Evolutionary conservation across 78 protist genomes (phyloP), one percentile per base, ranked within the genome.

Genomic region (Ministeria vibrans): DNA sequence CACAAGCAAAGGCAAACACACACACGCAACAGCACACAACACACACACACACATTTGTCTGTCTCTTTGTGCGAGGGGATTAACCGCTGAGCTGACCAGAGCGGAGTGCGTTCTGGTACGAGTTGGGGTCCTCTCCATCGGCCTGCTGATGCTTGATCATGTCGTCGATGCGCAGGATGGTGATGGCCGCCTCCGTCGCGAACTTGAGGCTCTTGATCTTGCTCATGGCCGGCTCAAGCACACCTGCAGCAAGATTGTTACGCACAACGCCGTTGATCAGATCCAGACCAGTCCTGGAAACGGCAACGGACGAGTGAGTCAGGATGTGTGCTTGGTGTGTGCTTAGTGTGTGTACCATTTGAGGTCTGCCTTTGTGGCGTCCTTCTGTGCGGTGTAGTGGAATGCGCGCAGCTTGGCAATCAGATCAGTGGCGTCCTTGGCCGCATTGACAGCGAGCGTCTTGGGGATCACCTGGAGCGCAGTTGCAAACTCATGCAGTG

Each of bases 151-250:
- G 49, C 80, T 92, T 90, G 84, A 96, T 96, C 72, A 87, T 46
- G 77, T 96, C 99, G 80, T 96, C 99, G 44, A 96, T 95, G 46
- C 99, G 87, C 23, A 96, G 91, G 51, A 96, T 94, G 28, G 97
- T 89, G 66, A 96, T 92, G 55, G 99, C 99, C 4, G 99, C 99
- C 89, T 98, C 99, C 28, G 99, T 96, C 73, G 99, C 99, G 64
- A 92, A 95, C 77, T 92, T 79, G 77, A 98, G 74, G 70, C 88
- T 66, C 87, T 97, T 98, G 55, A 95, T 68, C 85, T 98, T 98
- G 49, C 88, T 53, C 63, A 96, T 34, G 25, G 97, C 90, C 4
- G 99, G 99, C 88, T 98, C 99, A 42, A 98, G 69, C 36, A 98
- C 98, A 30, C 99, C 99, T 2, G 90, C 93, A 39, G n/a, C 74